Evolutionary conservation across 306 rosid genomes (phyloP), one percentile per base, ranked within the genome.

Genomic region (Cicer cuneatum): DNA sequence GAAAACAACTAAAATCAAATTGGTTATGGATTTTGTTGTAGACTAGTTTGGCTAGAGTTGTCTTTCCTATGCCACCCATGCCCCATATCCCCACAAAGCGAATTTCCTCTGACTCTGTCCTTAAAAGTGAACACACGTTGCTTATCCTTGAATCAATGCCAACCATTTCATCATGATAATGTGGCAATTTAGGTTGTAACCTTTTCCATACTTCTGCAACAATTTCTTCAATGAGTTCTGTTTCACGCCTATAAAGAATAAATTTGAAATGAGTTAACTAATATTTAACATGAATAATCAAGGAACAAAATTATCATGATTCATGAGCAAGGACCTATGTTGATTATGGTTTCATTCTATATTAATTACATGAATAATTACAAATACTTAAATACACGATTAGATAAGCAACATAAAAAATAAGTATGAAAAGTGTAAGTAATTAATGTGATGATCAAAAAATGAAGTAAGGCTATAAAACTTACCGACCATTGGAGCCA

Each of bases 61-160:
- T 80, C 59, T 80, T 79, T n/a, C 82, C 87, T 21, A 72, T 71
- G 6, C 78, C 85, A 2, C 75, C 78, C 59, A 72, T 60, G 5
- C 85, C 87, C 72, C 71, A 81, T 38, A 81, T 78, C 46, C 83
- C 85, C 9, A 74, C 3, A 33, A 78, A 78, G 54, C 62, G 69
- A 51, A 70, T 61, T 49, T 78, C 79, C n/a, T 59, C 24, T 5
- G 33, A 70, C 8, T 39, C 45, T 48, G 33, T 16, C n/a, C 35
- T 41, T 24, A 82, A 21, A 39, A 58, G 41, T 29, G 66, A 14
- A 8, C 15, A 5, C 9, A 81, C 0, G 5, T 13, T 35, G 8
- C 66, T 5, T 29, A 78, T 6, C 18, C 29, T 74, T 16, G 73
- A 64, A 10, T 71, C 71, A 15, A 75, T 65, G 49, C 80, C 88